A percentile compares a stretch with the other conserved stretches of the same genome.
Conservation (phyloP, 768 basidiomycete genomes). For the Amanita phalloides region DNA sequence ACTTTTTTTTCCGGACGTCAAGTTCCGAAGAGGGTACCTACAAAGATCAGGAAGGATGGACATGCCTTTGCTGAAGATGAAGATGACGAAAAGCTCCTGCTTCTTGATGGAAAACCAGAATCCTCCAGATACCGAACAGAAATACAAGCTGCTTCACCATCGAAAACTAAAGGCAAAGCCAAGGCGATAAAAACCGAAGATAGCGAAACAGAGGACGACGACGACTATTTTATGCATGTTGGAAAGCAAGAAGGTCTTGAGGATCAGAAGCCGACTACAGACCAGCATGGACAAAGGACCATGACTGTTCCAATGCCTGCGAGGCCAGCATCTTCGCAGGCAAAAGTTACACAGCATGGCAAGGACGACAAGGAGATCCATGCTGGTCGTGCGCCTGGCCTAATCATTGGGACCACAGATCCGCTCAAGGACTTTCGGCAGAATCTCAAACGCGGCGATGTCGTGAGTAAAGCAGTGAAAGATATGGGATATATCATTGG, state of each 20-base stretch:
- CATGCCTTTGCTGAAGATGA: slow-evolving; percentile 48
- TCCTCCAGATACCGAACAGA: slow-evolving; percentile 9
- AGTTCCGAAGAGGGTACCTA: slow-evolving; percentile 56
- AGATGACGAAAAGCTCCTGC: slow-evolving; percentile 44
- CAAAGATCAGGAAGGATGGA: slow-evolving; percentile 46
- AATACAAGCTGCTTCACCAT: slow-evolving; percentile 7
- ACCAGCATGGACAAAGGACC: slow-evolving; percentile 3
- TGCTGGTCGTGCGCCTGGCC: slow-evolving; percentile 48
- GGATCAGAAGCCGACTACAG: slow-evolving; percentile 3
- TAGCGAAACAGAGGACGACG: slow-evolving; percentile 44
- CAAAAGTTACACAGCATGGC: slow-evolving; percentile 6
- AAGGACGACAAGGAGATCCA: slow-evolving; percentile 23
- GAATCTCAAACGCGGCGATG: slow-evolving; percentile 62
- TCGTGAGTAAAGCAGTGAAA: slow-evolving; percentile 78
- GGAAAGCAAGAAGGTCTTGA: slow-evolving; percentile 6
- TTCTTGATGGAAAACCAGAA: slow-evolving; percentile 36
- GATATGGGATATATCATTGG: slow-evolving; percentile 64
- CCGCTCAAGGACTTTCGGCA: slow-evolving; percentile 71
- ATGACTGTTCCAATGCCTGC: slow-evolving; percentile 29
- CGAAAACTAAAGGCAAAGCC: slow-evolving; percentile 18
- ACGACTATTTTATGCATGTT: slow-evolving; percentile 24
- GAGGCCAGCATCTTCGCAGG: slow-evolving; percentile 21
- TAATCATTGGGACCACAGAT: slow-evolving; percentile 64
- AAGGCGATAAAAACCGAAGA: slow-evolving; percentile 21
- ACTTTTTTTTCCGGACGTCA: neutral